Evolutionary conservation across 768 basidiomycete genomes (phyloP).

Genomic region (Fibroporia radiculosa): DNA sequence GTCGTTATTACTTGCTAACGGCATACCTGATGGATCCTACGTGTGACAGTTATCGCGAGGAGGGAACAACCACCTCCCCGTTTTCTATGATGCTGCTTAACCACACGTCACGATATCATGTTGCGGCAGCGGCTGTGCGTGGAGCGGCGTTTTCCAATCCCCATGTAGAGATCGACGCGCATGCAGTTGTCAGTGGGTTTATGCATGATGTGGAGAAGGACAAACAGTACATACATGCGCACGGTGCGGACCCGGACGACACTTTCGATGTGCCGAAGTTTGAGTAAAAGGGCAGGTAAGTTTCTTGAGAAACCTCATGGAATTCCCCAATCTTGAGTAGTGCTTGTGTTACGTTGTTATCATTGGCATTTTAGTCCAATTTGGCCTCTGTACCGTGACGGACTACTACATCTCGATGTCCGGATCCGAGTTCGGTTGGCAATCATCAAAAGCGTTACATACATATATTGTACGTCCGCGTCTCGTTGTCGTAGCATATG

Average conservation of each 20-base stretch:
- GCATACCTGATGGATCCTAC: not conserved
- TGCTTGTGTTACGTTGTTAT: no score
- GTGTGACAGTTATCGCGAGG: conserved; percentile 52
- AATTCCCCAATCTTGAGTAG: not conserved
- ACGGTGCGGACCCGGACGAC: conserved; percentile 34
- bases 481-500: no score
- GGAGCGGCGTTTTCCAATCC: conserved; percentile 45
- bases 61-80: conserved; percentile 78
- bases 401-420: no score
- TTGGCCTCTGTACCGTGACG: no score
- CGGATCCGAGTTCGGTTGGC: no score
- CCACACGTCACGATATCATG: conserved; percentile 56
- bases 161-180: conserved; percentile 48
- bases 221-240: conserved; percentile 48
- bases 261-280: conserved; percentile 17
- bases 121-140: conserved; percentile 54
- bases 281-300: conserved; percentile 5
- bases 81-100: conserved; percentile 82
- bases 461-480: no score
- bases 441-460: no score
- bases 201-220: conserved; percentile 57
- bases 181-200: conserved; percentile 47
- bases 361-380: no score
- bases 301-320: no score
- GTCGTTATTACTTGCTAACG: conserved; percentile 2